Evolutionary conservation across 2,329 filamentous ascomycete genomes (phyloP), one percentile per base, ranked within the genome.

Genomic region (Rhexocercosporidium sp.): DNA sequence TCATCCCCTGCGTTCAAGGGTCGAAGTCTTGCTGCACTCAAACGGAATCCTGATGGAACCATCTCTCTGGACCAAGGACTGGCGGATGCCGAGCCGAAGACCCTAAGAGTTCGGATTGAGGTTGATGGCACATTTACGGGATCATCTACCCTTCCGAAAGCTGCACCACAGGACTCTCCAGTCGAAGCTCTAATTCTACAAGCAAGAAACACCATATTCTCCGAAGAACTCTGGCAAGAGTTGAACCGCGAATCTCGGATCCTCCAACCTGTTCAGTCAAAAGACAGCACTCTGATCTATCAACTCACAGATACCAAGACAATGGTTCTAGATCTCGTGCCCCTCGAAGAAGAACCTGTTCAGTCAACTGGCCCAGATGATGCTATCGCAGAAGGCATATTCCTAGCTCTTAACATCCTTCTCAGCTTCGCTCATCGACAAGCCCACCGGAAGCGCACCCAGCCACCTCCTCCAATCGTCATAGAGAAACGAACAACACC

Each of bases 211-310:
- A 93, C 91, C 59, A 84, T 95, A 22, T 94, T 92, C 73, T 89
- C 92, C 31, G 90, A 94, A 75, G 96, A 99, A 77, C 81, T 99
- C 1, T 97, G 94, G 85, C 90, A 97, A 73, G 96, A 99, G 79
- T 83, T 98, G 67, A 90, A 90, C 62, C 86, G 93, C 20, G 96
- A 99, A 79, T 89, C 92, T 0, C 90, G 94, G 18, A 85, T 85
- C 0, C 82, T 97, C 25, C 84, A 90, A 3, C 88, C 89, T 88
- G 90, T 97, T 14, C 85, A 85, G 29, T 85, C 89, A 16, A 84
- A 87, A 41, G 88, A 85, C 16, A 81, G 86, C 29, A 80, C 83
- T 3, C 82, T 93, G 49, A 82, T 82, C 11, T 87, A 88, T 73
- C 80, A 83, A 3, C 77, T 88, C 1, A 82, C 84, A n/a, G 74